These are phyloP conservation scores for Lyophyllum atratum DNA, from an alignment of 768 basidiomycete species.

Conservation along the genomic window DNA sequence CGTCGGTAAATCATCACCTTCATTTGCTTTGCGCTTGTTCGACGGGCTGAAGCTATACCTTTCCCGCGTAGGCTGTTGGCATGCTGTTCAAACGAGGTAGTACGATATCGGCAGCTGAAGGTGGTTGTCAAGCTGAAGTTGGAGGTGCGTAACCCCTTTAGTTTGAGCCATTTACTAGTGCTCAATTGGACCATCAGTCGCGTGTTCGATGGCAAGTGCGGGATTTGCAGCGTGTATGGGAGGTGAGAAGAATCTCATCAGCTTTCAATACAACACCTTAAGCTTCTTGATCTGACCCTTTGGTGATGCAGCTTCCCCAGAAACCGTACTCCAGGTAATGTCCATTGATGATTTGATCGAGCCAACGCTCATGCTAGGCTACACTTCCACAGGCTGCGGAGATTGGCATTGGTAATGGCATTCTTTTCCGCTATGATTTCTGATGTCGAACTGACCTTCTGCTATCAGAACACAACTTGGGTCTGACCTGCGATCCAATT, in stretches of 20 bases:
- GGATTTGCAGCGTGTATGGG: slow-evolving; percentile 96
- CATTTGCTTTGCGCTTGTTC: neutral
- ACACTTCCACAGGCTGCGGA: slow-evolving; percentile 64
- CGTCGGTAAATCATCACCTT: slow-evolving; percentile 55
- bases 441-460: neutral
- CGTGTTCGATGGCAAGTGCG: slow-evolving; percentile 94
- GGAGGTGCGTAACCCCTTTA: slow-evolving; percentile 55
- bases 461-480: slow-evolving; percentile 76
- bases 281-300: neutral
- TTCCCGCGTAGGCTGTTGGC: slow-evolving; percentile 66
- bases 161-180: neutral
- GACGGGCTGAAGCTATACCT: neutral
- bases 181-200: slow-evolving; percentile 48
- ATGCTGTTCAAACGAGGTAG: slow-evolving; percentile 98
- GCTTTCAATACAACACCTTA: neutral
- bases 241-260: slow-evolving; percentile 41
- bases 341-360: neutral
- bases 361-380: slow-evolving; percentile 16
- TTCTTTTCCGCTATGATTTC: neutral
- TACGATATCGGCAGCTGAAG: slow-evolving; percentile 95
- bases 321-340: slow-evolving; percentile 74
- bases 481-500: slow-evolving; percentile 92
- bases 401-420: slow-evolving; percentile 75
- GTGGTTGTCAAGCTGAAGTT: slow-evolving; percentile 94
- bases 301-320: slow-evolving; percentile 60